A percentile compares a stretch with the other conserved stretches of the same genome.
These are phyloP conservation scores for Aureobasidium leucospermi DNA, from an alignment of 2,329 filamentous ascomycete genomes.

Conservation along the genomic window DNA sequence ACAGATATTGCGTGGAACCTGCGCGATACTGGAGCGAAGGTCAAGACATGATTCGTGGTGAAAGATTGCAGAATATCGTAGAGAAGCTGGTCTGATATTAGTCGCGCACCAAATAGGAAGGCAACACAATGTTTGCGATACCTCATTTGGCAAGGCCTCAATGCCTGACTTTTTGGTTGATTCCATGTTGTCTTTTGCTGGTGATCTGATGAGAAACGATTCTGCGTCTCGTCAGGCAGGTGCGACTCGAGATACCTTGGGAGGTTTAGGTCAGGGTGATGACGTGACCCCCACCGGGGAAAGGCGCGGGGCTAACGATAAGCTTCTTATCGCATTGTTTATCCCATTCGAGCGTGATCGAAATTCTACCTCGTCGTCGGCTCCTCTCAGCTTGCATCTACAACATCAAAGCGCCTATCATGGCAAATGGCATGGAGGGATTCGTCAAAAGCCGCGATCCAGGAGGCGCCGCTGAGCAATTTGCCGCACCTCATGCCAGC, in stretches of 20 bases:
- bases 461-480: not conserved
- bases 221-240: not conserved
- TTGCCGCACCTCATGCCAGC: not conserved
- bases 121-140: conserved; percentile 8
- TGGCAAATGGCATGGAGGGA: not conserved
- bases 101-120: not conserved
- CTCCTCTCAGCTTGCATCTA: not conserved
- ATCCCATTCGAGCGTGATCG: not conserved
- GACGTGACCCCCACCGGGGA: not conserved
- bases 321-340: conserved; percentile 8
- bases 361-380: not conserved
- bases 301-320: conserved; percentile 1
- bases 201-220: too few relatives aligned
- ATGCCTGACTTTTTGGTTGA: conserved; percentile 16
- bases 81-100: conserved; percentile 29
- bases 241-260: not conserved
- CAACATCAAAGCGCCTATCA: not conserved
- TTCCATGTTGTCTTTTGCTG: not conserved
- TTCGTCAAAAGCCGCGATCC: not conserved
- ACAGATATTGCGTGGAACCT: conserved; percentile 58
- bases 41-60: conserved; percentile 40
- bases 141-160: conserved; percentile 28
- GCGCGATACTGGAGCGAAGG: conserved; percentile 51
- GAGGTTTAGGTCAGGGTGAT: not conserved
- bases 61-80: conserved; percentile 36